phyloP scores from a whole-genome alignment of 1,284 basidiomycete genomes.

The Trametes sp. region DNA sequence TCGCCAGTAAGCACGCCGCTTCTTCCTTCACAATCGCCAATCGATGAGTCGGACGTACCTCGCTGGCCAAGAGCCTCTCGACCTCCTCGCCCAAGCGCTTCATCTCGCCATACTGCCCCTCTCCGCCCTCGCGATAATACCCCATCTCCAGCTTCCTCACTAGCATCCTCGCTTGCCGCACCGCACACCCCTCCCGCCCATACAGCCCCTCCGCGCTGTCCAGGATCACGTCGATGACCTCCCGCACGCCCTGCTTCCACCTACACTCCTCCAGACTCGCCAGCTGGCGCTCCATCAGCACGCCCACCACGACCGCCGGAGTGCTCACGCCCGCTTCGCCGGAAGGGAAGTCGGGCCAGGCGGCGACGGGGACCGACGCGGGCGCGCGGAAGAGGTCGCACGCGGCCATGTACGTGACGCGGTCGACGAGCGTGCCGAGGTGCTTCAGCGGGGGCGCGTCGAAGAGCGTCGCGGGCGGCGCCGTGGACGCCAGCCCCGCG shows the following conservation, averaged over 20 bases:
- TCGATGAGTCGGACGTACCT: conserved; percentile 46
- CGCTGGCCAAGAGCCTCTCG: conserved; percentile 46
- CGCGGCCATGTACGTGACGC: conserved; percentile 67
- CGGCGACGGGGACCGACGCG: conserved; percentile 53
- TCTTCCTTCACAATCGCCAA: not conserved
- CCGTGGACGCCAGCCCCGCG: conserved; percentile 41
- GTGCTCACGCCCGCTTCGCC: conserved; percentile 4
- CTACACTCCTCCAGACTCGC: conserved; percentile 57
- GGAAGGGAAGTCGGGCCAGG: conserved; percentile 20
- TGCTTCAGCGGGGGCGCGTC: conserved; percentile 52
- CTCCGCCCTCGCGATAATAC: conserved; percentile 49
- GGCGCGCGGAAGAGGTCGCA: conserved; percentile 67
- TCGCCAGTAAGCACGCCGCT: not conserved
- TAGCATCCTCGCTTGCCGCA: conserved; percentile 61
- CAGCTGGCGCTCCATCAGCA: conserved; percentile 68
- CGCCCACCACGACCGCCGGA: conserved; percentile 50
- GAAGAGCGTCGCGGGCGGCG: conserved; percentile 45
- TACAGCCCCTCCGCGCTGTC: conserved; percentile 60
- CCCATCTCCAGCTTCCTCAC: conserved; percentile 58
- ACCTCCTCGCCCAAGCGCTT: conserved; percentile 52
- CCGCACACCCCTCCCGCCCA: conserved; percentile 51
- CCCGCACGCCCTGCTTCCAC: conserved; percentile 61
- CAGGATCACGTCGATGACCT: conserved; percentile 51
- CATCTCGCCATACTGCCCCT: conserved; percentile 28
- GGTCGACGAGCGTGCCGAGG: conserved; percentile 65